Conservation (phyloP, 176 grass and related monocot species). For the Zoysia pacifica region DNA sequence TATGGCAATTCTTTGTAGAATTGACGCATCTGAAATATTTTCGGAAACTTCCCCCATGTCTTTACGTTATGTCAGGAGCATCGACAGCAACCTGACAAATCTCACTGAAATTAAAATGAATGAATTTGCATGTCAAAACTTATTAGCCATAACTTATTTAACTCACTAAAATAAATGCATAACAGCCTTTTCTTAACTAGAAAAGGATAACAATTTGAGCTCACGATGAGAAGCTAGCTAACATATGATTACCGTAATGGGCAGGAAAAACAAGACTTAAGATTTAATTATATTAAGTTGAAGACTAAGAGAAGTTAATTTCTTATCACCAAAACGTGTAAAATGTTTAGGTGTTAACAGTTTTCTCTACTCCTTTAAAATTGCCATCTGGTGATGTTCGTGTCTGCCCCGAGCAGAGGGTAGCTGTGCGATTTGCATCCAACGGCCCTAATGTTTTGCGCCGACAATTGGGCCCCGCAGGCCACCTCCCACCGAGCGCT, state of each 20-base stretch:
- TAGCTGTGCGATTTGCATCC: too few relatives aligned
- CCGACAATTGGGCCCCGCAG: too few relatives aligned
- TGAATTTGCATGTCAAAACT: neutral
- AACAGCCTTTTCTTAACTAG: neutral
- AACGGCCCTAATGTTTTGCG: too few relatives aligned
- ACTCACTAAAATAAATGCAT: neutral
- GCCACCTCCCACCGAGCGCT: too few relatives aligned
- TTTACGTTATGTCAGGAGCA: constrained; percentile 39
- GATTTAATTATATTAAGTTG: neutral
- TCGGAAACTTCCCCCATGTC: constrained; percentile 33
- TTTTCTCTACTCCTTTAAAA: too few relatives aligned
- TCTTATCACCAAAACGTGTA: neutral
- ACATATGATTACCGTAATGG: neutral
- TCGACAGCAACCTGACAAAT: neutral
- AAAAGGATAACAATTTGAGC: neutral
- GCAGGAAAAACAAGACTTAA: neutral
- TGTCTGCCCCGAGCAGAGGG: neutral
- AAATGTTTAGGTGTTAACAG: too few relatives aligned
- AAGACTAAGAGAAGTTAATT: neutral
- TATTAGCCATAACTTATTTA: neutral
- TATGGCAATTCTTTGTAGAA: constrained; percentile 47
- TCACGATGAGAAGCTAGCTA: neutral
- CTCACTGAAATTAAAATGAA: constrained; percentile 12
- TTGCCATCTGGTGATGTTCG: too few relatives aligned
- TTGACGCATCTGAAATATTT: constrained; percentile 28